Evolutionary conservation across 2,329 filamentous ascomycete species (phyloP).

Genomic region (Furcasterigmium furcatum): DNA sequence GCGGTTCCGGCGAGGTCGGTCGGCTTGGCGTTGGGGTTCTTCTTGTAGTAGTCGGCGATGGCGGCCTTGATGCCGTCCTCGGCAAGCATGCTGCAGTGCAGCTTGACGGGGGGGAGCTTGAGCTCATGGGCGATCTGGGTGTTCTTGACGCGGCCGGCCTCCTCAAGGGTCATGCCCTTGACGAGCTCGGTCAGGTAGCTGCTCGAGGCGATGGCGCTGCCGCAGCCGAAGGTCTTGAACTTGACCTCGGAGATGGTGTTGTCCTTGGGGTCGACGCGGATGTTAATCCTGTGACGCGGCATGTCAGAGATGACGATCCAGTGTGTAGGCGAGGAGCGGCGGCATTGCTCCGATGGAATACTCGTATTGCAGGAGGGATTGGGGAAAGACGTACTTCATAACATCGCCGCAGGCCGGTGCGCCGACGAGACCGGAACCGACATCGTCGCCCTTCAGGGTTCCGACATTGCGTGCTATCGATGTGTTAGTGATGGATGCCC

Average conservation of each 20-base stretch:
- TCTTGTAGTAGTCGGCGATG: conserved; percentile 86
- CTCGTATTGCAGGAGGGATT: too few species aligned
- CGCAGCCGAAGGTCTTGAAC: conserved; percentile 98
- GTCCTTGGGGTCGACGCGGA: conserved; percentile 82
- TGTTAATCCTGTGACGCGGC: conserved; percentile 53
- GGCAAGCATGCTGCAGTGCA: conserved; percentile 89
- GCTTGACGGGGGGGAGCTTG: conserved; percentile 84
- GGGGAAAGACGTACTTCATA: conserved; percentile 57
- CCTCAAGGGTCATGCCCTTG: conserved; percentile 91
- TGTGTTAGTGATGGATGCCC: conserved; percentile 38
- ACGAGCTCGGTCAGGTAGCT: conserved; percentile 97
- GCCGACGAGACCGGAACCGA: conserved; percentile 88
- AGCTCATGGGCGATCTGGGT: conserved; percentile 98
- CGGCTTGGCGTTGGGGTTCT: conserved; percentile 71
- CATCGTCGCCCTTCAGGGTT: conserved; percentile 74
- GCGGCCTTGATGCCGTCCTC: conserved; percentile 91
- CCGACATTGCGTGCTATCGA: conserved; percentile 55
- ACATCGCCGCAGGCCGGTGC: conserved; percentile 88
- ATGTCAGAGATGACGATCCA: conserved; percentile 5
- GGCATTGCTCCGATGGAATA: too few species aligned
- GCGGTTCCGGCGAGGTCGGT: conserved; percentile 77
- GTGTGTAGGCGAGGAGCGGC: too few species aligned
- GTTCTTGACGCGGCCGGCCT: conserved; percentile 90
- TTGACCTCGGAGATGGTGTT: conserved; percentile 92
- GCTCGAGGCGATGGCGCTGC: conserved; percentile 89